These are phyloP conservation scores for Pharus latifolius DNA, from an alignment of 176 grass and related monocot species.

Conservation along the genomic window DNA sequence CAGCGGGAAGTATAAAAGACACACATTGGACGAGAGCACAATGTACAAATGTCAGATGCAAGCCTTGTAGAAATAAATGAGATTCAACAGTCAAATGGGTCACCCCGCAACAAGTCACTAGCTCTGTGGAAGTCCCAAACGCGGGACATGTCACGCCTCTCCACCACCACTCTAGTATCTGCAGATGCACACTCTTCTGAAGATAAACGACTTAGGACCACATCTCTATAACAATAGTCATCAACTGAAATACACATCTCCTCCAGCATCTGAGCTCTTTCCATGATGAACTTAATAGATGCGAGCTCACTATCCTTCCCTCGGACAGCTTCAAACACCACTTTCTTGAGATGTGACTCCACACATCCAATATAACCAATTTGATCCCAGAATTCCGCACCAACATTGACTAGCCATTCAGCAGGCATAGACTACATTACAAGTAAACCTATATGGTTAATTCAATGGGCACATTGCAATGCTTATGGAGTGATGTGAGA, in stretches of 20 bases:
- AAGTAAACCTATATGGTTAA: neutral
- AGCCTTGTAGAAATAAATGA: slow-evolving; percentile 1
- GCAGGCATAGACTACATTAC: slow-evolving; percentile 27
- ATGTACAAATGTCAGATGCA: neutral
- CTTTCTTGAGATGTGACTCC: slow-evolving; percentile 34
- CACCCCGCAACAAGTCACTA: neutral
- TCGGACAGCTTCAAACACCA: slow-evolving; percentile 25
- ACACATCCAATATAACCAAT: slow-evolving; percentile 38
- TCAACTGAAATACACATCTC: slow-evolving; percentile 25
- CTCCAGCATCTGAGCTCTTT: slow-evolving; percentile 46
- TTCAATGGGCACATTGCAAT: neutral
- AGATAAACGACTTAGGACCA: slow-evolving; percentile 16
- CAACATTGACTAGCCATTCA: slow-evolving; percentile 3
- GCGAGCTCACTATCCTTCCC: slow-evolving; percentile 29
- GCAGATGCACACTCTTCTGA: slow-evolving; percentile 25
- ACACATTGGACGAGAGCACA: no score
- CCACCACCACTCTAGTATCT: slow-evolving; percentile 31
- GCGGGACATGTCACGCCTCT: neutral
- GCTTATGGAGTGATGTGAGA: neutral
- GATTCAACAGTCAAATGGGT: slow-evolving; percentile 31
- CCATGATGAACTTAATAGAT: slow-evolving; percentile 38
- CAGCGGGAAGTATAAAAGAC: neutral
- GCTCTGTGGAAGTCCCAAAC: slow-evolving; percentile 25
- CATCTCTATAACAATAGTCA: slow-evolving; percentile 28
- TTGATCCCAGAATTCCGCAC: slow-evolving; percentile 34